A percentile compares a stretch with the other conserved stretches of the same genome.
Conservation (phyloP, 441 rosid genomes). For the Kokia cookei region DNA sequence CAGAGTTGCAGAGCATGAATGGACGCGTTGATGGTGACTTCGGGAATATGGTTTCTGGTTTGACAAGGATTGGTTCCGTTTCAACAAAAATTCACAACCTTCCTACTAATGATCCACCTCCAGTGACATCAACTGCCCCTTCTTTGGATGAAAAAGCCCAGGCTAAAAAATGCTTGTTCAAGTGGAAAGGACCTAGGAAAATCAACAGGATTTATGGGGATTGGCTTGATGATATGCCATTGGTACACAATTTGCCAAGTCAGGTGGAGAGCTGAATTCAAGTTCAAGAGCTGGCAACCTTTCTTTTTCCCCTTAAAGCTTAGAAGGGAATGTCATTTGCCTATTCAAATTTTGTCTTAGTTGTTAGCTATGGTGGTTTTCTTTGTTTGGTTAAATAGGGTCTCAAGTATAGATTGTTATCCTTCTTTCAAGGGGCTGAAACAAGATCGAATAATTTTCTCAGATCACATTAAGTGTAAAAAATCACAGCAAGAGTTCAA, state of each 20-base stretch:
- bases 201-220: conserved; percentile 83
- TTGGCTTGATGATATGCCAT: conserved; percentile 91
- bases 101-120: conserved; percentile 32
- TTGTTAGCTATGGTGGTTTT: neutral
- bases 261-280: conserved; percentile 58
- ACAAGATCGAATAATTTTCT: neutral
- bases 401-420: neutral
- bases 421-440: neutral
- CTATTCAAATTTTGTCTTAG: neutral
- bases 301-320: neutral
- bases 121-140: conserved; percentile 29
- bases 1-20: conserved; percentile 55
- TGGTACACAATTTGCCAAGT: conserved; percentile 40
- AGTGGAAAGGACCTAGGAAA: conserved; percentile 81
- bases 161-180: conserved; percentile 54
- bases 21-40: conserved; percentile 61
- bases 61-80: conserved; percentile 18
- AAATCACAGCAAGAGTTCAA: neutral
- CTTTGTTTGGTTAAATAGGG: neutral
- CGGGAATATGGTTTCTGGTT: conserved; percentile 17
- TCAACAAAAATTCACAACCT: conserved; percentile 31
- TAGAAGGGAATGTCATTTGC: neutral
- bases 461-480: neutral
- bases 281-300: neutral
- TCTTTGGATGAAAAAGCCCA: conserved; percentile 41